These are phyloP conservation scores for Podila clonocystis DNA, from an alignment of 192 early-diverging fungal species.

Conservation along the genomic window DNA sequence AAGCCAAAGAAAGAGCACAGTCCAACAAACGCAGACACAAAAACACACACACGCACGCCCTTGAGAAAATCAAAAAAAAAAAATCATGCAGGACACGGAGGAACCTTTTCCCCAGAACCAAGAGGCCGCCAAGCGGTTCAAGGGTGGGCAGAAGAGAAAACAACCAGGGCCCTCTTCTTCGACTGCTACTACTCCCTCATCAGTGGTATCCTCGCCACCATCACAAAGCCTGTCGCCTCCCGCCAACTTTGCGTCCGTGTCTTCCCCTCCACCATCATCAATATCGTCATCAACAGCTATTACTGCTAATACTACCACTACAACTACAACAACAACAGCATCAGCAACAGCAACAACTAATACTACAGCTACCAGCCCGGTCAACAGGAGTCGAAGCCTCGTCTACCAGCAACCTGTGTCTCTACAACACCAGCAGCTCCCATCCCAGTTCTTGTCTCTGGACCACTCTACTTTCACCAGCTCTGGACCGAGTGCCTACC, in stretches of 20 bases:
- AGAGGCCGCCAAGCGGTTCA: slow-evolving; percentile 23
- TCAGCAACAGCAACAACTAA: slow-evolving; percentile 6
- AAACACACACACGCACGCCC: not conserved
- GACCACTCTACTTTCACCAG: not conserved
- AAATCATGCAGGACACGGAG: slow-evolving; percentile 10
- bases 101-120: slow-evolving; percentile 23
- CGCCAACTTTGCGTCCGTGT: not conserved
- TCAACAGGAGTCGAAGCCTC: not conserved
- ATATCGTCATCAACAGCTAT: slow-evolving; percentile 2
- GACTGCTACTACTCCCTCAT: not conserved
- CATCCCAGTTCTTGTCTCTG: not conserved
- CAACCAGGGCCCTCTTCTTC: slow-evolving; percentile 7
- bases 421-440: slow-evolving; percentile 3
- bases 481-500: not conserved
- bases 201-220: not conserved
- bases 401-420: slow-evolving; percentile 4
- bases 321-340: not conserved
- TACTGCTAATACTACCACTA: too few species aligned
- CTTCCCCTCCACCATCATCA: slow-evolving; percentile 2
- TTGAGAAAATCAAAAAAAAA: too few species aligned
- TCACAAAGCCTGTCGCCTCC: not conserved
- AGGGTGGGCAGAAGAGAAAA: slow-evolving; percentile 14
- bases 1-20: too few species aligned
- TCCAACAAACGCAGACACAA: not conserved
- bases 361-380: not conserved